Evolutionary conservation across 257 asterid species (phyloP), one percentile per base, ranked within the genome.

Genomic region (Solanum chilense): DNA sequence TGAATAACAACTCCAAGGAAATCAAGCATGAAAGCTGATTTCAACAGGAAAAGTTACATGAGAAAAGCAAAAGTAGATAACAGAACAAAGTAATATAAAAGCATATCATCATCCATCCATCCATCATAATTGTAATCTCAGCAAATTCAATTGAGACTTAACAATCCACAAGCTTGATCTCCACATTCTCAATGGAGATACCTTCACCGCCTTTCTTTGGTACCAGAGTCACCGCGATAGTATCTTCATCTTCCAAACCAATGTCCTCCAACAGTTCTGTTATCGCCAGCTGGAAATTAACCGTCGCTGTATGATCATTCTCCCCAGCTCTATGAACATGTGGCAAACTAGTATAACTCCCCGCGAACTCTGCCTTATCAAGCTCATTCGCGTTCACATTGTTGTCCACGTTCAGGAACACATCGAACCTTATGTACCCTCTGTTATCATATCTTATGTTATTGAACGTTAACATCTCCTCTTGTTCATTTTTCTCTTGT

Each of bases 331-430:
- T 41, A 18, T 85, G 87, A 12, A 70, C 45, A 81, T 91, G 94
- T 78, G 96, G 94, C 88, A 93, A 88, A 68, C 87, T 93, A 8
- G 96, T 90, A 49, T 89, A 93, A 0, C 94, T 90, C 9, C 96
- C 95, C 0, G 93, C 94, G 21, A 88, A 93, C 92, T 91, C 93
- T 0, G 89, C 90, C 93, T 82, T 87, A 86, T 90, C 92, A 16
- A 93, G 58, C 86, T 91, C 90, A 16, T 14, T 6, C 1, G 90
- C 86, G 2, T 64, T 70, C 52, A 85, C 49, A 73, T 89, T 93
- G 12, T 92, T 94, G 49, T 92, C 96, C 25, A 91, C 96, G 82
- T 93, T 93, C 82, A 93, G 66, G 39, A 75, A 93, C 21, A 92
- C 94, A 16, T 93, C 96, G 37, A 93, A 92, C 89, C 91, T 90